Evolutionary conservation across 208 protist species (phyloP), one percentile per base, ranked within the genome.

Genomic region (Leishmania braziliensis): DNA sequence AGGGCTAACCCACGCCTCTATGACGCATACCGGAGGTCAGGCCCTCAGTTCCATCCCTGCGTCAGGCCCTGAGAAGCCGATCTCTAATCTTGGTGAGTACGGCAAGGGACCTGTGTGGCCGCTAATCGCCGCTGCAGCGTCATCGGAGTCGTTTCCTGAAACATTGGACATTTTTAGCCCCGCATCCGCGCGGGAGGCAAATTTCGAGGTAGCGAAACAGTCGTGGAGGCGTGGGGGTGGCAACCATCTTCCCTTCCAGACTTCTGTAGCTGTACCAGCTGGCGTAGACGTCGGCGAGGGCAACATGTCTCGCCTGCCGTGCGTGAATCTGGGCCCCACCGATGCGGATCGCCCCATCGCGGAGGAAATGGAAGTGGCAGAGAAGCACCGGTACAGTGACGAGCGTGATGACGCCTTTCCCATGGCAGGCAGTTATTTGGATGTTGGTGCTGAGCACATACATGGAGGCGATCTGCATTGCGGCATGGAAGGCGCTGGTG

Each of bases 131-230:
- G 53, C 48, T 2, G 29, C 72, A 20, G 23, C 66, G 54, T 33
- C 62, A 3, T 29, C 16, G 5, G 66, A 79, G 8, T 2, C 53
- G 43, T 80, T 70, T 0, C 0, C 5, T 23, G 65, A 53, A 10
- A 51, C 51, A 10, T 66, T n/a, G 2, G 66, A 75, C 2, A 43
- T 80, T 23, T 84, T 80, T 54, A 84, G 81, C 54, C 81, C 81
- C n/a, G 81, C 75, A 3, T 84, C 81, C 0, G 69, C 33, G 23
- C 56, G 75, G 10, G 81, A 72, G 39, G 29, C 14, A 8, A 56
- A 53, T 50, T 39, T 74, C 16, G 58, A 53, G 29, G 39, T n/a
- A 16, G 20, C 23, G 10, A 3, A 33, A 51, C 75, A 43, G 60
- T 46, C 9, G 5, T 23, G 14, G 43, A 43, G 26, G 62, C 39